Percentiles rank a stretch among this genome's conserved stretches.
phyloP scores from a whole-genome alignment of 2,329 filamentous ascomycete species.

The Pyrenochaeta sp. region DNA sequence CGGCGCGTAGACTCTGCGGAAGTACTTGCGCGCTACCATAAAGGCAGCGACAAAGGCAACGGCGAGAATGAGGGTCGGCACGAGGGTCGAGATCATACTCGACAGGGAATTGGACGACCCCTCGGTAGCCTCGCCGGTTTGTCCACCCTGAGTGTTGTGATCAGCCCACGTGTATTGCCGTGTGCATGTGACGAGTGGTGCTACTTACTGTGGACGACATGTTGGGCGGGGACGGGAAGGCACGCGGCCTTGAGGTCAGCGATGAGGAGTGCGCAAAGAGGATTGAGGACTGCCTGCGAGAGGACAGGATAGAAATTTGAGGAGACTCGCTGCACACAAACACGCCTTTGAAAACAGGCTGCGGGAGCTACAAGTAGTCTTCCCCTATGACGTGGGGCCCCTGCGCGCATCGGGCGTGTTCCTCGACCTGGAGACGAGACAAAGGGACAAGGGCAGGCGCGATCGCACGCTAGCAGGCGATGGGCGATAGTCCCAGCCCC shows the following conservation, averaged over 20 bases:
- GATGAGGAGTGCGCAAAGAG: conserved; percentile 7
- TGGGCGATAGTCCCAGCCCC: too few relatives aligned
- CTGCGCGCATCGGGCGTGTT: conserved; percentile 21
- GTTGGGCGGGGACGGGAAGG: conserved; percentile 17
- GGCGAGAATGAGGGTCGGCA: conserved; percentile 40
- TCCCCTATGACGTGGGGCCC: conserved; percentile 27
- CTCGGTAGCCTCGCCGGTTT: conserved; percentile 28
- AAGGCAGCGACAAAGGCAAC: conserved; percentile 46
- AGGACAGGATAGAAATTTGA: conserved; percentile 1
- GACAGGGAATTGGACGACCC: conserved; percentile 58
- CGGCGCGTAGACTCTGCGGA: conserved; percentile 54
- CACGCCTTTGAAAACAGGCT: conserved; percentile 28
- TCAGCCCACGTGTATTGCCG: conserved; percentile 11
- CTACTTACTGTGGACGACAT: conserved; percentile 33
- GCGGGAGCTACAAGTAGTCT: conserved; percentile 24
- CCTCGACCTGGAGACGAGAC: conserved; percentile 9
- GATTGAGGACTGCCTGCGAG: conserved; percentile 7
- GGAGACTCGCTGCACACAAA: conserved; percentile 13
- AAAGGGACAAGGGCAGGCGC: conserved; percentile 11
- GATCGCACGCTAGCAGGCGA: conserved; percentile 8
- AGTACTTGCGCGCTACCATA: conserved; percentile 52
- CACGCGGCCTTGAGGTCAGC: conserved; percentile 11
- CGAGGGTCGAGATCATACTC: conserved; percentile 42
- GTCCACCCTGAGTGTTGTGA: conserved; percentile 21
- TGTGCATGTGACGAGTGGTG: too few relatives aligned